Evolutionary conservation across 202 grass and related monocot genomes (phyloP), one percentile per base, ranked within the genome.

Genomic region (Alloteropsis angusta): DNA sequence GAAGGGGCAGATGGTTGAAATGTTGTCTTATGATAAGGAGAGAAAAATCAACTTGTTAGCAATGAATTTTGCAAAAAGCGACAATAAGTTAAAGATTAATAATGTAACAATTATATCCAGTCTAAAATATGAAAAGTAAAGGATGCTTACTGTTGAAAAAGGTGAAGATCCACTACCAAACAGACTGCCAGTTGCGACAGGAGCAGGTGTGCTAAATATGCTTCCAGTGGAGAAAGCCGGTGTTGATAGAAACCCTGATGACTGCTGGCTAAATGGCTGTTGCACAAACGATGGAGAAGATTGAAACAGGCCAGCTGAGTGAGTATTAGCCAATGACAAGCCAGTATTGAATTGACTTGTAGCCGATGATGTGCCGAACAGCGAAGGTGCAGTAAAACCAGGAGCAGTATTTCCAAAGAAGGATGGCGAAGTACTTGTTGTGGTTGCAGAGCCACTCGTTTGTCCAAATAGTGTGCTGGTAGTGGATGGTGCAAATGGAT

Each of bases 291-390:
- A 25, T 45, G 90, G 52, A 46, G 88, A 57, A 58, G 87, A 79
- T 44, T 65, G 75, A 74, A 91, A 83, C 48, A 88, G 47, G 65
- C 89, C 87, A 58, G 74, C 74, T 86, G 91, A 63, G 71, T 82
- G 94, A 82, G 84, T 88, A 64, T 48, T 91, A 56, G 23, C 55
- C 46, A 77, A 77, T 7, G 68, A 75, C 32, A 79, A 75, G 50
- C 75, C 82, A 70, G 69, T 65, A 68, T 52, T 82, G 71, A 93
- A 93, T 75, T 55, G 54, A 67, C 44, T 86, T 45, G 83, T 85
- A 4, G 83, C 11, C 45, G 76, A 66, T 55, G 91, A 80, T 64
- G 79, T 39, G 56, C 65, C 77, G 61, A 93, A 93, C 17, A 85
- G 44, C 12, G 87, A 83, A 9, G 84, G 68, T 25, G 88, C 37